These are phyloP conservation scores for Corinectria fuckeliana DNA, from an alignment of 2,329 filamentous ascomycete genomes.

Conservation along the genomic window DNA sequence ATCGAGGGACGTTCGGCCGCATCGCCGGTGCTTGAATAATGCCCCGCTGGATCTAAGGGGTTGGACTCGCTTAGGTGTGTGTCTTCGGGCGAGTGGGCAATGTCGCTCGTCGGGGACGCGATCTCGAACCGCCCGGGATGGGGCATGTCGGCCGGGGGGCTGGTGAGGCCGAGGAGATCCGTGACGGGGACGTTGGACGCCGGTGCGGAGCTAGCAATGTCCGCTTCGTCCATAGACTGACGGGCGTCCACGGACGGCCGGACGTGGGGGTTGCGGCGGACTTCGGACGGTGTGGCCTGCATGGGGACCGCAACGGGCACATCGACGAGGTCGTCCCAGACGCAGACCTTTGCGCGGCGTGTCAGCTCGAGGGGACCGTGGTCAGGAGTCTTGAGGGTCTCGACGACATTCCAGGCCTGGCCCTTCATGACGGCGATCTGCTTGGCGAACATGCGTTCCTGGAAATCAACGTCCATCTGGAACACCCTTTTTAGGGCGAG, in stretches of 20 bases:
- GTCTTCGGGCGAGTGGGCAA: conserved; percentile 49
- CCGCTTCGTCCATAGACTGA: conserved; percentile 77
- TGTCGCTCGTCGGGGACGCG: conserved; percentile 51
- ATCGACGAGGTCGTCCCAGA: conserved; percentile 98
- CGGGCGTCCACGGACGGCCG: conserved; percentile 64
- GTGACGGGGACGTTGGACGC: conserved; percentile 45
- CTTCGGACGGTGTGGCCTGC: conserved; percentile 83
- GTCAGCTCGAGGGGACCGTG: conserved; percentile 95
- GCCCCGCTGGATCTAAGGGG: conserved; percentile 19
- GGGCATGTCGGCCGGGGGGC: conserved; percentile 69
- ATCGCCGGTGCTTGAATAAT: conserved; percentile 26
- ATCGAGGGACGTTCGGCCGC: conserved; percentile 30
- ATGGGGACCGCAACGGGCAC: conserved; percentile 94
- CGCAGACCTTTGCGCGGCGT: conserved; percentile 86
- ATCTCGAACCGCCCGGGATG: conserved; percentile 80
- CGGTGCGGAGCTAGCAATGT: conserved; percentile 66
- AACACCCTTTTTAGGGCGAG: conserved; percentile 86
- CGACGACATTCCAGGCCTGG: conserved; percentile 98
- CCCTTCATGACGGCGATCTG: conserved; percentile 99
- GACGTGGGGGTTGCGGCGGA: conserved; percentile 68
- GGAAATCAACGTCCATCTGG: conserved; percentile 91
- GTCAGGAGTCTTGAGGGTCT: conserved; percentile 90
- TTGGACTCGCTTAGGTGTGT: conserved; percentile 30
- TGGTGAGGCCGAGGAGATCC: conserved; percentile 75
- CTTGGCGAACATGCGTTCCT: conserved; percentile 98